Evolutionary conservation across 306 rosid species (phyloP).

Genomic region (Malus fusca): DNA sequence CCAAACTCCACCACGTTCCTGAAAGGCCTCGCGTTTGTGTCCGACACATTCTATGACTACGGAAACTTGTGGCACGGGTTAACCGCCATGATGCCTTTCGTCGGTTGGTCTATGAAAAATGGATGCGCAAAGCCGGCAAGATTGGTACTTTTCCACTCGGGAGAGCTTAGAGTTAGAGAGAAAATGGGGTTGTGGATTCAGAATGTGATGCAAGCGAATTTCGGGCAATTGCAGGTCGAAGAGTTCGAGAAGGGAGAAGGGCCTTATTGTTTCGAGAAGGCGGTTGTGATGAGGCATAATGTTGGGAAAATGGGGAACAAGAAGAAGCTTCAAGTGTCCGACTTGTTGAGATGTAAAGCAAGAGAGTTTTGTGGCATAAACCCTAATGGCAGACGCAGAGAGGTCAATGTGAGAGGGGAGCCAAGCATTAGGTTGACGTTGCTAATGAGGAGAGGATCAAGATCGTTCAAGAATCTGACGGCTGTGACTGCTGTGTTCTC

Average conservation of each 20-base stretch:
- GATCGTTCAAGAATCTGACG: conserved; percentile 29
- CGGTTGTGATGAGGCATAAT: conserved; percentile 33
- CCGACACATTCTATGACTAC: conserved; percentile 26
- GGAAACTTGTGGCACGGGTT: conserved; percentile 23
- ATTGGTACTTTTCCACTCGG: conserved; percentile 28
- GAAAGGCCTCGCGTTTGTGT: conserved; percentile 20
- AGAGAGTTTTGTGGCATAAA: conserved; percentile 20
- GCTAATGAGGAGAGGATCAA: conserved; percentile 22
- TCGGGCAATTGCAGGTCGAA: conserved; percentile 12
- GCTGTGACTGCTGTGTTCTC: conserved; percentile 15
- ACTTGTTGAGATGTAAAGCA: conserved; percentile 27
- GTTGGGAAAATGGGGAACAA: conserved; percentile 23
- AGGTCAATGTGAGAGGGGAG: conserved; percentile 14
- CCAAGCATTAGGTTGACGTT: conserved; percentile 26
- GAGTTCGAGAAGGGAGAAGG: conserved; percentile 4
- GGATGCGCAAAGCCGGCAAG: conserved; percentile 14
- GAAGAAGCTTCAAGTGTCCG: conserved; percentile 16
- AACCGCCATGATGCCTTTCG: conserved; percentile 24
- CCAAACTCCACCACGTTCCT: conserved; percentile 11
- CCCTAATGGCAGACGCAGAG: conserved; percentile 5
- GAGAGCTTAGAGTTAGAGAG: conserved; percentile 20
- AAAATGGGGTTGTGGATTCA: conserved; percentile 29
- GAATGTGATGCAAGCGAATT: conserved; percentile 11
- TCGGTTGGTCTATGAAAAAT: conserved; percentile 21
- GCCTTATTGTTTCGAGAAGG: conserved; percentile 28